Percentiles rank a stretch among this genome's conserved stretches.
phyloP scores from a whole-genome alignment of 1,284 basidiomycete species.

The Leccinum solheimii region DNA sequence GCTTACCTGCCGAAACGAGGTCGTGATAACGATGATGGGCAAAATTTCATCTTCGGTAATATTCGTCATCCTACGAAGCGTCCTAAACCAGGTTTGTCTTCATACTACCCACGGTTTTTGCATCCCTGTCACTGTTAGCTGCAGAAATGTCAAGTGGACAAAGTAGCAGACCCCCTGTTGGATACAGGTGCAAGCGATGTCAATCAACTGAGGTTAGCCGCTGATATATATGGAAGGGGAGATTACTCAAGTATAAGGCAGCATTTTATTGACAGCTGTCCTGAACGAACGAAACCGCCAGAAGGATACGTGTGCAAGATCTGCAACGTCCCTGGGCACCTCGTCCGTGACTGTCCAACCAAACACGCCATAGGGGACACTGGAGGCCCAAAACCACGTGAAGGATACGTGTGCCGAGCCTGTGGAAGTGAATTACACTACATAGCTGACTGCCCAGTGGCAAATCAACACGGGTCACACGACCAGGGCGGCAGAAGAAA shows the following conservation, averaged over 20 bases:
- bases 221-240: not conserved
- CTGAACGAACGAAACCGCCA: constrained; percentile 70
- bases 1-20: constrained; percentile 53
- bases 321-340: constrained; percentile 78
- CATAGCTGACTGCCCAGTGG: constrained; percentile 83
- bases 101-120: not conserved
- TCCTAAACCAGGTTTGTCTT: constrained; percentile 48
- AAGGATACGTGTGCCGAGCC: constrained; percentile 85
- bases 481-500: constrained; percentile 50
- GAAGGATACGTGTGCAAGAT: constrained; percentile 86
- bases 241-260: constrained; percentile 31
- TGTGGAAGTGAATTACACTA: constrained; percentile 84
- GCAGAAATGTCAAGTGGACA: constrained; percentile 38
- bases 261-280: constrained; percentile 79
- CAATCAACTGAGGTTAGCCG: constrained; percentile 65
- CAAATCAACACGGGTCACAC: constrained; percentile 43
- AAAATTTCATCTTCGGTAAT: constrained; percentile 72
- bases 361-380: constrained; percentile 74
- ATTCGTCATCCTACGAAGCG: constrained; percentile 58
- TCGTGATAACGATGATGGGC: constrained; percentile 45
- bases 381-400: constrained; percentile 73
- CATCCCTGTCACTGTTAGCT: not conserved
- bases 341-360: constrained; percentile 84
- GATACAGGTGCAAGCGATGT: constrained; percentile 78
- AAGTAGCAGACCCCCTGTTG: constrained; percentile 59